These are phyloP conservation scores for Helicocarpus griseus DNA, from an alignment of 2,329 filamentous ascomycete genomes.

Conservation along the genomic window DNA sequence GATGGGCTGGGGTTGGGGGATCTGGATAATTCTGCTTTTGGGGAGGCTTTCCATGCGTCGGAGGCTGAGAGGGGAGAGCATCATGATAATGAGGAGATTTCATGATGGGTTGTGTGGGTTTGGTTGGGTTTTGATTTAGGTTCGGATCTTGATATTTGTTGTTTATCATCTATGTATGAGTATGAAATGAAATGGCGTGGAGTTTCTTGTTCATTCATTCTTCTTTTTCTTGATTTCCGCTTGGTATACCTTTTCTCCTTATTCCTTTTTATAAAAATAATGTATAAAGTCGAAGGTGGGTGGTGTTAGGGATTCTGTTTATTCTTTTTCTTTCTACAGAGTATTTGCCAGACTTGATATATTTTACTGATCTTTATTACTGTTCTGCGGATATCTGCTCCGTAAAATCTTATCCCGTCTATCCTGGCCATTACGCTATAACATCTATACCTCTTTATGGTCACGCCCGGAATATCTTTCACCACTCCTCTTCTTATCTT, in stretches of 20 bases:
- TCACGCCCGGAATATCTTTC: neutral
- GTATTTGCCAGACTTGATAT: too few relatives aligned
- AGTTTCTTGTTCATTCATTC: neutral
- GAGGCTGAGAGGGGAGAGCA: constrained; percentile 36
- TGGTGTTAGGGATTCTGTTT: constrained; percentile 2
- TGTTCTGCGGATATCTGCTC: too few relatives aligned
- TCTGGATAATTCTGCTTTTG: constrained; percentile 72
- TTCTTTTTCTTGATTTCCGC: neutral
- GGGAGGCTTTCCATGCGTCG: constrained; percentile 64
- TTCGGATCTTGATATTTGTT: neutral
- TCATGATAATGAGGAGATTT: constrained; percentile 32
- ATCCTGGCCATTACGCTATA: too few relatives aligned
- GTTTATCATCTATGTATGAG: constrained; percentile 1
- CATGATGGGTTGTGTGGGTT: constrained; percentile 15
- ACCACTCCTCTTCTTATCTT: neutral
- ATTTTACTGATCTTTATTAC: too few relatives aligned
- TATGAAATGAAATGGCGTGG: neutral
- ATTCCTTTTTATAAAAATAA: neutral
- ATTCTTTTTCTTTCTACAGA: too few relatives aligned
- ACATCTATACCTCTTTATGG: too few relatives aligned
- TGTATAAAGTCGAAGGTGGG: neutral
- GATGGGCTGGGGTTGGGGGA: constrained; percentile 47
- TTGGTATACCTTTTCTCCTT: neutral
- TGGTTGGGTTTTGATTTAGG: neutral
- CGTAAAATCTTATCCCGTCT: too few relatives aligned